phyloP scores from a whole-genome alignment of 768 basidiomycete genomes.

The Lactarius quietus region DNA sequence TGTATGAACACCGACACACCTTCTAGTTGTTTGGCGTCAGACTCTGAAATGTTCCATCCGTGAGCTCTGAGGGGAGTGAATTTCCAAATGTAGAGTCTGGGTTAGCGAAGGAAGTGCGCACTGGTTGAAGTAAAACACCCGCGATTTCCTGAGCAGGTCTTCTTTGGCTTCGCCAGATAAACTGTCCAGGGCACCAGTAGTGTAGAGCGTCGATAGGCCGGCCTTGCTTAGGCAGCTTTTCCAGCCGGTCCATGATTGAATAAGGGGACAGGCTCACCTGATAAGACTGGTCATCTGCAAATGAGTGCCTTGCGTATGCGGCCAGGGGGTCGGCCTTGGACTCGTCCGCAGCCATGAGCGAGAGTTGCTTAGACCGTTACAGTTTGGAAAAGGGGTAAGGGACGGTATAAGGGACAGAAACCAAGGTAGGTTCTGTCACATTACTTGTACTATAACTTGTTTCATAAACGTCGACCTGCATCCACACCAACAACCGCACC shows the following conservation, averaged over 20 bases:
- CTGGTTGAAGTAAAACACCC: slow-evolving; percentile 74
- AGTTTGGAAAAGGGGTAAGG: neutral
- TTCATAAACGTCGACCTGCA: neutral
- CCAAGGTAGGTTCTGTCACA: neutral
- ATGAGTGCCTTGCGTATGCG: slow-evolving; percentile 40
- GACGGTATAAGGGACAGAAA: too few species aligned
- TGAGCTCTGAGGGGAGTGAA: slow-evolving; percentile 9
- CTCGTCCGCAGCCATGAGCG: neutral
- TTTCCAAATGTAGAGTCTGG: neutral
- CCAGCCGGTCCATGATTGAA: neutral
- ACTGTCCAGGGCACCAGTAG: slow-evolving; percentile 39
- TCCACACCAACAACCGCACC: neutral
- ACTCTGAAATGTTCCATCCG: slow-evolving; percentile 14
- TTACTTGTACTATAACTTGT: neutral
- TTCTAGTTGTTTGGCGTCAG: slow-evolving; percentile 14
- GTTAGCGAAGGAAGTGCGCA: slow-evolving; percentile 27
- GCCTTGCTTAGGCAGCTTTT: slow-evolving; percentile 42
- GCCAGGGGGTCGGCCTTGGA: slow-evolving; percentile 5
- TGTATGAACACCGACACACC: neutral
- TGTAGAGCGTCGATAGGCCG: slow-evolving; percentile 58
- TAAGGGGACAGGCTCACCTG: slow-evolving; percentile 42
- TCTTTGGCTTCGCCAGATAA: slow-evolving; percentile 40
- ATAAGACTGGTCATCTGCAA: slow-evolving; percentile 53
- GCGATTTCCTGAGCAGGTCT: slow-evolving; percentile 49
- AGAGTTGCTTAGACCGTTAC: neutral